A percentile compares a stretch with the other conserved stretches of the same genome.
phyloP scores from a whole-genome alignment of 2,329 filamentous ascomycete genomes.

The Ilyonectria destructans region DNA sequence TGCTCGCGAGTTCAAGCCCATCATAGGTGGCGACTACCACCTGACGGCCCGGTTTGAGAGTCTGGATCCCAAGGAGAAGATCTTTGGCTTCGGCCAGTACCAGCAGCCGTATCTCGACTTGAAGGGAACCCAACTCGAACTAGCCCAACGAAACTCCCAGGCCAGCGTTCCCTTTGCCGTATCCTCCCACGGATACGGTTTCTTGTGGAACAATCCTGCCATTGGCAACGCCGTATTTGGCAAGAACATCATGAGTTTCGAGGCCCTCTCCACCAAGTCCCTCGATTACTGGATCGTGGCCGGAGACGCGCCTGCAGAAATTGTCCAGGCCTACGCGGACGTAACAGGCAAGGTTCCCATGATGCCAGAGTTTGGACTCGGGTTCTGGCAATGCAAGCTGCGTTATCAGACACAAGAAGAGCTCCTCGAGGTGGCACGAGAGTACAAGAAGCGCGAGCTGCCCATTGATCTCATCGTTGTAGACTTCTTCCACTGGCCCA shows the following conservation, averaged over 20 bases:
- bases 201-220: constrained; percentile 78
- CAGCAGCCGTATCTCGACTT: constrained; percentile 75
- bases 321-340: constrained; percentile 70
- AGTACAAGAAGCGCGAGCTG: constrained; percentile 69
- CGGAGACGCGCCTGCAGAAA: constrained; percentile 69
- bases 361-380: constrained; percentile 80
- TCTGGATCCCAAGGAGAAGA: constrained; percentile 68
- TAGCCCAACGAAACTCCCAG: constrained; percentile 78
- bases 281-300: constrained; percentile 78
- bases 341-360: constrained; percentile 74
- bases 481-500: constrained; percentile 80
- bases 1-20: constrained; percentile 72
- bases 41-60: constrained; percentile 74
- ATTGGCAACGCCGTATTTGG: constrained; percentile 75
- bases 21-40: constrained; percentile 68
- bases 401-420: constrained; percentile 79
- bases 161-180: constrained; percentile 76
- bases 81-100: constrained; percentile 81
- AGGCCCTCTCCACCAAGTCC: constrained; percentile 70
- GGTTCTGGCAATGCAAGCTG: constrained; percentile 80
- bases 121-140: constrained; percentile 74
- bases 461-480: constrained; percentile 77
- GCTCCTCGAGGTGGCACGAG: constrained; percentile 71
- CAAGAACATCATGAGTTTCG: constrained; percentile 74
- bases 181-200: constrained; percentile 73